Conservation (phyloP, 2,329 filamentous ascomycete species). For the Cercospora beticola region DNA sequence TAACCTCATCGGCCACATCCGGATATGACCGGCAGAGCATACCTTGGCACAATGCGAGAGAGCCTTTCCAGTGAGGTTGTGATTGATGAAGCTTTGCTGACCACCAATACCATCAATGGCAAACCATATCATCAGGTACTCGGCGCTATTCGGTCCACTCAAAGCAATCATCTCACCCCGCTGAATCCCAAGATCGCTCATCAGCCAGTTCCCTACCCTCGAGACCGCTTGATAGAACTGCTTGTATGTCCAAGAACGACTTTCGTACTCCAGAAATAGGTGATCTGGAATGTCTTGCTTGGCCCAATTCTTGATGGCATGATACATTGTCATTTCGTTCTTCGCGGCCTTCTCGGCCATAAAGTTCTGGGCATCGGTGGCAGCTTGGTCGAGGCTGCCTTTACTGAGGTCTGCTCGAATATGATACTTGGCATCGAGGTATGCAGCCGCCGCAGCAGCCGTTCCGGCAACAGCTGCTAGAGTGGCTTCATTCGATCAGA, state of each 20-base stretch:
- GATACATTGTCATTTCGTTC: slow-evolving; percentile 30
- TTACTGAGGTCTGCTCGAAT: slow-evolving; percentile 59
- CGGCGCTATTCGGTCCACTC: slow-evolving; percentile 37
- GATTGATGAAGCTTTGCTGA: slow-evolving; percentile 37
- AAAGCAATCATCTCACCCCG: slow-evolving; percentile 38
- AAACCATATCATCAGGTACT: slow-evolving; percentile 37
- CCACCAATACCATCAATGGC: slow-evolving; percentile 61
- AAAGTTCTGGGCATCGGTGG: slow-evolving; percentile 27
- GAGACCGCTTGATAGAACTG: slow-evolving; percentile 68
- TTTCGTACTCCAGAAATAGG: slow-evolving; percentile 33
- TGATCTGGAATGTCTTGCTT: slow-evolving; percentile 24
- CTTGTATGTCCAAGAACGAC: slow-evolving; percentile 64
- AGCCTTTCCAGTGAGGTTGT: slow-evolving; percentile 37
- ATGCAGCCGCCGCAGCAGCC: slow-evolving; percentile 44
- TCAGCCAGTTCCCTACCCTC: slow-evolving; percentile 73
- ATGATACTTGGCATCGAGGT: slow-evolving; percentile 69
- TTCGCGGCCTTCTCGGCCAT: slow-evolving; percentile 23
- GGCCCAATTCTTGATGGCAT: slow-evolving; percentile 31
- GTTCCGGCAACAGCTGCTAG: slow-evolving; percentile 33
- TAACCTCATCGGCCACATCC: background rate
- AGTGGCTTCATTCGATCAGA: slow-evolving; percentile 11
- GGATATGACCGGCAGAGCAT: background rate
- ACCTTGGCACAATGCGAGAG: slow-evolving; percentile 41
- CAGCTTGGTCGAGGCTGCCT: slow-evolving; percentile 26
- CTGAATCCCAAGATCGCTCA: slow-evolving; percentile 51